These are phyloP conservation scores for Huntiella moniliformis DNA, from an alignment of 2,329 filamentous ascomycete genomes.

Conservation along the genomic window DNA sequence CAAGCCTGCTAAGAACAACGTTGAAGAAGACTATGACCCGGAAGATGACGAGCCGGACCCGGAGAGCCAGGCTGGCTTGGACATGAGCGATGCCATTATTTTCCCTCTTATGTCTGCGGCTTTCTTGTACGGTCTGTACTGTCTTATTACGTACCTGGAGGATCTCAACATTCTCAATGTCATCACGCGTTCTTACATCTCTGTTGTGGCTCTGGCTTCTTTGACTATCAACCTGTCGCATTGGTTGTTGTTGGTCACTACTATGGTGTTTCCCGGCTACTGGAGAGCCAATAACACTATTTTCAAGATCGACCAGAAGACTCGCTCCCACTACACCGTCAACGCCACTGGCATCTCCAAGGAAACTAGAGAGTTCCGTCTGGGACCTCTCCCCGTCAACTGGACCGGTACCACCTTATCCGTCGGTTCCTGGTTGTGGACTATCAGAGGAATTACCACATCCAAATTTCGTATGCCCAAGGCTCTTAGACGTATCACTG, in stretches of 20 bases:
- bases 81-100: conserved; percentile 60
- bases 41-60: conserved; percentile 31
- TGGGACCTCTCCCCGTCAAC: conserved; percentile 16
- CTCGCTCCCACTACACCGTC: conserved; percentile 9
- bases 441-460: conserved; percentile 29
- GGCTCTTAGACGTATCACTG: conserved; percentile 30
- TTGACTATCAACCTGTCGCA: conserved; percentile 60
- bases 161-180: conserved; percentile 68
- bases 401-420: neutral
- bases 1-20: conserved; percentile 25
- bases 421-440: conserved; percentile 23
- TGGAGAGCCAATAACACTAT: conserved; percentile 28
- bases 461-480: conserved; percentile 33
- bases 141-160: conserved; percentile 73
- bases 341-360: conserved; percentile 8
- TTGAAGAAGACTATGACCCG: conserved; percentile 18
- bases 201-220: conserved; percentile 58
- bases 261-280: conserved; percentile 53
- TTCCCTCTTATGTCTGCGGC: conserved; percentile 62
- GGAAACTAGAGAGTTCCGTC: conserved; percentile 10
- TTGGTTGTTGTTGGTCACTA: conserved; percentile 40
- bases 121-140: conserved; percentile 60
- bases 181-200: conserved; percentile 69
- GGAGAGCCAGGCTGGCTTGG: conserved; percentile 23
- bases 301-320: conserved; percentile 23